Percentiles rank a stretch among this genome's conserved stretches.
These are phyloP conservation scores for Phytopythium delawarense DNA, from an alignment of 352 stramenopile species.

Conservation along the genomic window DNA sequence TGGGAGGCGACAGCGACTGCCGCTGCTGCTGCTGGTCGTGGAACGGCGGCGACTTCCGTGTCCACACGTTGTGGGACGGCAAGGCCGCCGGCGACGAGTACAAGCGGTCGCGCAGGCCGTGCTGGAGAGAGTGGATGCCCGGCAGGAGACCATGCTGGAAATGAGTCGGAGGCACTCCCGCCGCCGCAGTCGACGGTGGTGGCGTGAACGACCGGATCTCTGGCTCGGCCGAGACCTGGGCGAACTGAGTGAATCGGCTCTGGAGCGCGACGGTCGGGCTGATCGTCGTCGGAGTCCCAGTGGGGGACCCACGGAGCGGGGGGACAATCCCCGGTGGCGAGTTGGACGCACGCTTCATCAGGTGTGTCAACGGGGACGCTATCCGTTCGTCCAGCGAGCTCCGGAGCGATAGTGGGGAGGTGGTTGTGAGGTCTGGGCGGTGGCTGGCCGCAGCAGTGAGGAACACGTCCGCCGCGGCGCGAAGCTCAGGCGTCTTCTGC, in stretches of 20 bases:
- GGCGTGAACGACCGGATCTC: not conserved
- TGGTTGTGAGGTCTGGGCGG: not conserved
- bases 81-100: not conserved
- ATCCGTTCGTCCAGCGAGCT: not conserved
- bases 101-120: not conserved
- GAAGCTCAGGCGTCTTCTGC: constrained; percentile 5
- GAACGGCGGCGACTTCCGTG: not conserved
- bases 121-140: constrained; percentile 21
- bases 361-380: not conserved
- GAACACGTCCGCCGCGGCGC: not conserved
- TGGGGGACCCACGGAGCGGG: not conserved
- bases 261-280: constrained; percentile 4
- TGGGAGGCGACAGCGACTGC: not conserved
- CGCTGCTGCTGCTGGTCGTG: not conserved
- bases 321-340: not conserved
- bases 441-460: not conserved
- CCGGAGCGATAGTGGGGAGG: not conserved
- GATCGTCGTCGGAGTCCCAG: not conserved
- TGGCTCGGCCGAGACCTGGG: not conserved
- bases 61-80: not conserved
- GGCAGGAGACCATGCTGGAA: constrained; percentile 12
- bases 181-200: constrained; percentile 1
- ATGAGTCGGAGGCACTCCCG: not conserved
- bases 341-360: not conserved
- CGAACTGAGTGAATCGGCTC: not conserved